Base-by-base conservation (phyloP, 345 rosid genomes). In the Rhodamnia rubescens region DNA sequence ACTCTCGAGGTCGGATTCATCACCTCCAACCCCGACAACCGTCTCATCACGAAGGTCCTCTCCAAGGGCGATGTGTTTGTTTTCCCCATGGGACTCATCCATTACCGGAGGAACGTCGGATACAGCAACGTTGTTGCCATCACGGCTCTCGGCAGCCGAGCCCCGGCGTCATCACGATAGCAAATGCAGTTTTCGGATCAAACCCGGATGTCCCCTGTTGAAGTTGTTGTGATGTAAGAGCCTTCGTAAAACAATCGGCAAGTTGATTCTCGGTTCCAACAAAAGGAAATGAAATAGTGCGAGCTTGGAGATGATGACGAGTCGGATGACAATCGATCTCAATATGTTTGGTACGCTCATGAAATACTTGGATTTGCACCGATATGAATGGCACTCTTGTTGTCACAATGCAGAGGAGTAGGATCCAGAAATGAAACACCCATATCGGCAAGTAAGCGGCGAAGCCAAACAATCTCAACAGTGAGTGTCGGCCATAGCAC, bases 231-330 rank as follows among this genome's bases (percentile, higher is more conserved):
- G n/a, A n/a, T n/a, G n/a, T 44, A 11, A 18, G 12, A 86, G 88
- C 53, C 15, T 86, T 69, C 87, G 88, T 2, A 88, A 47, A 85
- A 86, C 90, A 6, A 85, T 90, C 22, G n/a, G n/a, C 87, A 86
- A 53, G 55, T 84, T 1, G 86, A 85, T 42, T 81, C 16, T 16
- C 3, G 74, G n/a, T n/a, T n/a, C n/a, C n/a, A n/a, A n/a, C n/a
- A n/a, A n/a, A n/a, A n/a, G n/a, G n/a, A n/a, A n/a, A n/a, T n/a
- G n/a, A n/a, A n/a, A n/a, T n/a, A n/a, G n/a, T n/a, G n/a, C n/a
- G n/a, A n/a, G n/a, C n/a, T n/a, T n/a, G n/a, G n/a, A n/a, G n/a
- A n/a, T n/a, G n/a, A n/a, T n/a, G n/a, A n/a, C n/a, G n/a, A n/a
- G n/a, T n/a, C n/a, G n/a, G n/a, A n/a, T n/a, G n/a, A n/a, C n/a